These are phyloP conservation scores for Juglanconis juglandina DNA, from an alignment of 2,329 filamentous ascomycete species.

Conservation along the genomic window DNA sequence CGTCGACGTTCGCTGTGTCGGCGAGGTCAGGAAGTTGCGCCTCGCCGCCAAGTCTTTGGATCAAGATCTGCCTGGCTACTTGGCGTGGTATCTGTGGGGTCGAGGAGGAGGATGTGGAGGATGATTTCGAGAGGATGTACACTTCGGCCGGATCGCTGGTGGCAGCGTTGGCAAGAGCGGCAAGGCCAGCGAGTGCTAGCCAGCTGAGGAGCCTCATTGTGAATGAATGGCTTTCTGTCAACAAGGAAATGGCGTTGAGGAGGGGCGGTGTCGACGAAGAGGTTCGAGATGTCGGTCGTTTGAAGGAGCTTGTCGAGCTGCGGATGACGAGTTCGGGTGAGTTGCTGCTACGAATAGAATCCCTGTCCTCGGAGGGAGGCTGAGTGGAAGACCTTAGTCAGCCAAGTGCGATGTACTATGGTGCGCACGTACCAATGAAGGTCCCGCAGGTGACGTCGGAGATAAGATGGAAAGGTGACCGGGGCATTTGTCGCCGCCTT, in stretches of 20 bases:
- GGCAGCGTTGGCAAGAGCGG: conserved; percentile 31
- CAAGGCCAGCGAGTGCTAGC: conserved; percentile 29
- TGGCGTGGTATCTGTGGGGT: conserved; percentile 47
- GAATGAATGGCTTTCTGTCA: not conserved
- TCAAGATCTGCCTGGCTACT: conserved; percentile 55
- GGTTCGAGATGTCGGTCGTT: not conserved
- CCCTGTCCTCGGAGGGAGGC: not conserved
- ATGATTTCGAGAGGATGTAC: conserved; percentile 46
- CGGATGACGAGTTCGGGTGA: conserved; percentile 1
- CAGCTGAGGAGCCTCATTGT: conserved; percentile 30
- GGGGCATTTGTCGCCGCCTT: not conserved
- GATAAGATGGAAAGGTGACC: not conserved
- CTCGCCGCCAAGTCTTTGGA: conserved; percentile 51
- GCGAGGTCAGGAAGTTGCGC: conserved; percentile 46
- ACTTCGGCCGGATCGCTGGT: conserved; percentile 45
- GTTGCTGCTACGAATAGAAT: not conserved
- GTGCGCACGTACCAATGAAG: not conserved
- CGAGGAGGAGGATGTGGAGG: conserved; percentile 25
- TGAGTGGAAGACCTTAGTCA: not conserved
- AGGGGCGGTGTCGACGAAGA: not conserved
- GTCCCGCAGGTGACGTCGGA: not conserved
- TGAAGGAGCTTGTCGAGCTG: conserved; percentile 11
- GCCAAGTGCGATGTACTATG: not conserved
- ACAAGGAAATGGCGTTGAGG: not conserved
- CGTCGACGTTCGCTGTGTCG: conserved; percentile 43